Evolutionary conservation across 2,329 filamentous ascomycete species (phyloP).

Genomic region (Gnomoniopsis sp.): DNA sequence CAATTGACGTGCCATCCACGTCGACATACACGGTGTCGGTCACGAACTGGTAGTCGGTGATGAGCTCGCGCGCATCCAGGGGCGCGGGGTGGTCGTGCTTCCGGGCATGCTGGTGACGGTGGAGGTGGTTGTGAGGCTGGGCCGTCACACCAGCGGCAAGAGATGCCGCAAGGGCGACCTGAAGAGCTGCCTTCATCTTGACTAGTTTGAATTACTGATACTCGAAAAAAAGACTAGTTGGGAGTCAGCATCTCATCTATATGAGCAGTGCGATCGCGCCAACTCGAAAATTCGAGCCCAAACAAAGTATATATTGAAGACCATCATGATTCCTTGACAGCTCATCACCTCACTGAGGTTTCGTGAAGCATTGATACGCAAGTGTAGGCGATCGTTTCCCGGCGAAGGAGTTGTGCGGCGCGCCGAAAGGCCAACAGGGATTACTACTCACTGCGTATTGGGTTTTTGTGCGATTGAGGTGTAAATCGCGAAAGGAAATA

Average conservation of each 20-base stretch:
- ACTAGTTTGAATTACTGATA: slow-evolving; percentile 10
- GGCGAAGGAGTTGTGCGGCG: not conserved
- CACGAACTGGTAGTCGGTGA: slow-evolving; percentile 54
- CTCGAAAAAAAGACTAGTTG: slow-evolving; percentile 18
- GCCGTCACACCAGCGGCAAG: slow-evolving; percentile 52
- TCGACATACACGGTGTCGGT: slow-evolving; percentile 67
- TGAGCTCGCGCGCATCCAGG: slow-evolving; percentile 26
- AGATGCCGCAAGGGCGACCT: slow-evolving; percentile 50
- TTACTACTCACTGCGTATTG: not conserved
- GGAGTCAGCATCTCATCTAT: slow-evolving; percentile 12
- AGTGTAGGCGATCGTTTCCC: no score
- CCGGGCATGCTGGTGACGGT: slow-evolving; percentile 56
- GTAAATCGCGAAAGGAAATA: not conserved
- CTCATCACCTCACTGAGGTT: no score
- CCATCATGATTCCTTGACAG: no score
- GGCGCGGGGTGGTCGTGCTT: slow-evolving; percentile 45
- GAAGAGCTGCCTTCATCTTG: slow-evolving; percentile 48
- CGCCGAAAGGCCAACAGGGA: not conserved
- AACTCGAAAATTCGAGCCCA: not conserved
- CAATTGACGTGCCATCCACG: slow-evolving; percentile 62
- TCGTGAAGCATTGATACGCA: no score
- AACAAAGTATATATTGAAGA: not conserved
- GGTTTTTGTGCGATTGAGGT: not conserved
- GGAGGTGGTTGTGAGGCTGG: slow-evolving; percentile 52
- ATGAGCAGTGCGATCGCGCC: slow-evolving; percentile 15